A percentile compares a stretch with the other conserved stretches of the same genome.
Conservation (phyloP, 257 asterid genomes). For the Pogostemon cablin region DNA sequence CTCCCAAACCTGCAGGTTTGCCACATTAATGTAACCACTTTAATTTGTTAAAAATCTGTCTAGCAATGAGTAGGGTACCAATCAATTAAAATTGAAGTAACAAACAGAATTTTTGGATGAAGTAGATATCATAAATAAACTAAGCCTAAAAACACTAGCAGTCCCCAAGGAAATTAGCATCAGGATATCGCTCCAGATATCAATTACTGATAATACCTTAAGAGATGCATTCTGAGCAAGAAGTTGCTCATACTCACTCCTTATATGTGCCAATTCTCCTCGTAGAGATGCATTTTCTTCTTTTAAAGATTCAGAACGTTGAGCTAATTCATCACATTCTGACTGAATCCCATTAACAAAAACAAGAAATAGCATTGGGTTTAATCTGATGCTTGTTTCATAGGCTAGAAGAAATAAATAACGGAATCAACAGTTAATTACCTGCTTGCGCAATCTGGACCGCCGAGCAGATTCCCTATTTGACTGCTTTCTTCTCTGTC, state of each 20-base stretch:
- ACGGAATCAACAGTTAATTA: conserved; percentile 21
- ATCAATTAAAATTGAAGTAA: too few species aligned
- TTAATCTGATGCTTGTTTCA: background rate
- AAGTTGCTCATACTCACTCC: conserved; percentile 70
- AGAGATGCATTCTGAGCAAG: conserved; percentile 72
- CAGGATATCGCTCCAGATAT: background rate
- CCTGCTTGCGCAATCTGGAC: conserved; percentile 90
- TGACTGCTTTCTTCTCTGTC: conserved; percentile 85
- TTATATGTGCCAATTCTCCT: conserved; percentile 67
- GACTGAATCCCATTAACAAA: conserved; percentile 51
- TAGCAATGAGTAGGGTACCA: too few species aligned
- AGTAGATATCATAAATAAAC: background rate
- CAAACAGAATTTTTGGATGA: background rate
- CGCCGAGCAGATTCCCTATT: conserved; percentile 90
- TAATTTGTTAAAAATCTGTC: too few species aligned
- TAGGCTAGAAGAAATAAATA: too few species aligned
- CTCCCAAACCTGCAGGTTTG: too few species aligned
- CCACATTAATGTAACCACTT: too few species aligned
- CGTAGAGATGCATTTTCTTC: conserved; percentile 80
- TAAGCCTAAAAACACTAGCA: too few species aligned
- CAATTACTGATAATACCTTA: conserved; percentile 49
- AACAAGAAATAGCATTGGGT: conserved; percentile 23
- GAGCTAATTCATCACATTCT: conserved; percentile 88
- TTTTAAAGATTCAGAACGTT: conserved; percentile 68
- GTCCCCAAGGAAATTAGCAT: too few species aligned